Evolutionary conservation across 306 rosid species (phyloP), one percentile per base, ranked within the genome.

Genomic region (Sicyos edulis): DNA sequence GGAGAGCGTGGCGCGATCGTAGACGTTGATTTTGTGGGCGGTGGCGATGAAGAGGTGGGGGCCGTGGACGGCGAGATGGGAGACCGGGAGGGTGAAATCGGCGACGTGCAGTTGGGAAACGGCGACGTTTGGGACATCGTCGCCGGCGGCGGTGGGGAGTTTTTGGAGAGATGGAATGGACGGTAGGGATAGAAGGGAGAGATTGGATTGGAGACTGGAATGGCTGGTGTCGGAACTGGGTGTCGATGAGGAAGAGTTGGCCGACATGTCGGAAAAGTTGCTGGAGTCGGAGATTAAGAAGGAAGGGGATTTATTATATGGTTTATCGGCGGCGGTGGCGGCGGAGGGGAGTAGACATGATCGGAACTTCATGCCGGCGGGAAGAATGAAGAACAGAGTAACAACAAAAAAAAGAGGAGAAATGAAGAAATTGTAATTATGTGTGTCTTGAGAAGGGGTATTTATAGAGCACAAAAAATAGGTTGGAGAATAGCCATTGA

Each of bases 161-260:
- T 76, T 84, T 19, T 88, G 96, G 50, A 92, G 96, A 57, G 96
- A 90, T 26, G 86, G 91, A 71, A 92, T 58, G 0, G 96, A 92
- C 0, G 96, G 96, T 37, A 85, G 86, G 60, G 96, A 89, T 45
- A 82, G 95, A 65, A 92, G 85, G 64, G 93, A 87, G 83, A 80
- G 79, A 71, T 83, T 63, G 78, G 77, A 82, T 9, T 77, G 67
- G 63, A 91, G 85, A 75, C 81, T 82, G 76, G 71, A 54, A 60
- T 74, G 32, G 53, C 20, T 76, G 54, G 78, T 81, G 32, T 54
- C 60, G 47, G 21, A 29, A 29, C 74, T 76, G 1, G 86, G 75
- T 0, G 66, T 60, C 50, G 81, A 66, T 9, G 82, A 74, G 1
- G 79, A 29, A n/a, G 50, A 44, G 10, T 32, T 10, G 57, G 53